Evolutionary conservation across 2,329 filamentous ascomycete genomes (phyloP).

Genomic region (Aspergillus puulaauensis): DNA sequence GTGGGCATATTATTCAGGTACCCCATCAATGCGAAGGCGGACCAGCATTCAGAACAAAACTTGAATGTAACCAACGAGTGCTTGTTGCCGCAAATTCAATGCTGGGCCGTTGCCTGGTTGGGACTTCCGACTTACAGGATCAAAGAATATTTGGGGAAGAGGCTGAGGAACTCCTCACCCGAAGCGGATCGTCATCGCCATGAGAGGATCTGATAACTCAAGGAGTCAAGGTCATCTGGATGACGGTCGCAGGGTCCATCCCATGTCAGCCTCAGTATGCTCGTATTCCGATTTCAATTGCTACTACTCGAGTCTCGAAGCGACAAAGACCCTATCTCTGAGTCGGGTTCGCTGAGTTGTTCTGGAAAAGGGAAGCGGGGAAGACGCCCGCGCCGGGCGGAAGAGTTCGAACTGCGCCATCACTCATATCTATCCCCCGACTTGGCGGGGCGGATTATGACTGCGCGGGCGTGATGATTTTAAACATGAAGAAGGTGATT

Average conservation of each 20-base stretch:
- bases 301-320: not conserved
- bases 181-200: constrained; percentile 4
- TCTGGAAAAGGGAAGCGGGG: constrained; percentile 17
- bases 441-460: not conserved
- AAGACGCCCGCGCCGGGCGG: constrained; percentile 8
- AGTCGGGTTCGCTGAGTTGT: not conserved
- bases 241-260: not conserved
- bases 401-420: not conserved
- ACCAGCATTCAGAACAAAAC: constrained; percentile 7
- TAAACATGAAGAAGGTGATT: not conserved
- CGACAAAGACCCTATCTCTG: not conserved
- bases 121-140: not conserved
- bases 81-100: constrained; percentile 4
- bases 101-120: constrained; percentile 6
- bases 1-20: not conserved
- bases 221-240: not conserved
- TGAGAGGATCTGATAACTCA: not conserved
- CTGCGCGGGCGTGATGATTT: not conserved
- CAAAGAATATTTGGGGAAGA: constrained; percentile 1
- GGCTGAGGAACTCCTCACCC: constrained; percentile 1
- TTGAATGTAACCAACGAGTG: not conserved
- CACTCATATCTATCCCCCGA: not conserved
- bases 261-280: not conserved
- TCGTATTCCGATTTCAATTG: not conserved
- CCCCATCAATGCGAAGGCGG: not conserved